Percentiles rank a stretch among this genome's conserved stretches.
Conservation (phyloP, 345 rosid species). For the Cardamine resedifolia region DNA sequence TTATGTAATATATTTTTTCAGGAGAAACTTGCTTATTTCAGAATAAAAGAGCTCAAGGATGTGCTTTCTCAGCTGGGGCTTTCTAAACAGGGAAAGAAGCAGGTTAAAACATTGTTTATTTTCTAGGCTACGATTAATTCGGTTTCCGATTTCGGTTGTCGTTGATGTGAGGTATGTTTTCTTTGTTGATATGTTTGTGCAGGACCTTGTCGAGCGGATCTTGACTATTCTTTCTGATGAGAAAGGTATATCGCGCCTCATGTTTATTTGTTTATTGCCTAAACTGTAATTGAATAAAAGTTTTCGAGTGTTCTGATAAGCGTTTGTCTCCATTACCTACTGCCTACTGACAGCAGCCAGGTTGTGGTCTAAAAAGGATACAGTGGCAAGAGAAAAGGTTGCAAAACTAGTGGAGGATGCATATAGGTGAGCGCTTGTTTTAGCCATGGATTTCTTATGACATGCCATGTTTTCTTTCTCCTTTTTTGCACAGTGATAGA, state of each 20-base stretch:
- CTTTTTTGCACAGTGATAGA: constrained; percentile 6
- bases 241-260: constrained; percentile 49
- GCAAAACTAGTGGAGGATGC: constrained; percentile 84
- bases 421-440: constrained; percentile 55
- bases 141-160: background rate
- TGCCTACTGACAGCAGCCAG: constrained; percentile 52
- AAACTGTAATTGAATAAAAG: background rate
- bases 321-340: background rate
- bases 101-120: constrained; percentile 46
- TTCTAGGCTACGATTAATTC: background rate
- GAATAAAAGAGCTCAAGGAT: constrained; percentile 95
- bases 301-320: constrained; percentile 16
- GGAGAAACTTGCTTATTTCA: constrained; percentile 82
- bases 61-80: constrained; percentile 77
- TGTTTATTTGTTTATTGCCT: constrained; percentile 6
- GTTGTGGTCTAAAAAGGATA: constrained; percentile 67
- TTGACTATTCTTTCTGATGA: constrained; percentile 64
- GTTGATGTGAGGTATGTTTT: background rate
- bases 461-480: constrained; percentile 3
- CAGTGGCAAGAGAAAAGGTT: constrained; percentile 70
- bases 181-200: constrained; percentile 16
- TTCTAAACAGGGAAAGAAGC: constrained; percentile 96
- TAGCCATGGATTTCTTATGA: background rate
- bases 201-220: constrained; percentile 93
- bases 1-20: constrained; percentile 32